Conservation (phyloP, 2,329 filamentous ascomycete species). For the Xylaria multiplex region DNA sequence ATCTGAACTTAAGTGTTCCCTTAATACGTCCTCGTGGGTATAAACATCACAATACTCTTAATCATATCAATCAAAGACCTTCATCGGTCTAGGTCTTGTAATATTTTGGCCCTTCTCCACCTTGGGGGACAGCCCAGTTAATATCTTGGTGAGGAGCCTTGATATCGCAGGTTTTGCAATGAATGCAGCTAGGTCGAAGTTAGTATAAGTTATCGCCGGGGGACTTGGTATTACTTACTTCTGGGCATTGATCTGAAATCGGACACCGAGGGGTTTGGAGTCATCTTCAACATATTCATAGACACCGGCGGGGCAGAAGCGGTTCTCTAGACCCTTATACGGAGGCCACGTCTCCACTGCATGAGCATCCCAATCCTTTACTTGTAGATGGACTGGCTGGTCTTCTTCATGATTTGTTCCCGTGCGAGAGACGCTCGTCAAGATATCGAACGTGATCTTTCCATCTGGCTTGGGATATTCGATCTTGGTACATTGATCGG, state of each 20-base stretch:
- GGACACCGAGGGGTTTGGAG: conserved; percentile 84
- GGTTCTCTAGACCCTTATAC: conserved; percentile 92
- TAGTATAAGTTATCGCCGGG: conserved; percentile 41
- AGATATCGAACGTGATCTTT: conserved; percentile 92
- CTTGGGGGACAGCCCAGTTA: conserved; percentile 95
- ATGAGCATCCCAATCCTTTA: conserved; percentile 94
- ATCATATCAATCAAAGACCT: conserved; percentile 4
- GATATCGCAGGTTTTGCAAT: conserved; percentile 99
- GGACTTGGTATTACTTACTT: conserved; percentile 74
- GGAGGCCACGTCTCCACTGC: conserved; percentile 82
- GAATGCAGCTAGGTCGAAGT: conserved; percentile 79
- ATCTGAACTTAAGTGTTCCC: conserved; percentile 4
- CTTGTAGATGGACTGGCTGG: conserved; percentile 94
- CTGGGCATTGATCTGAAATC: conserved; percentile 97
- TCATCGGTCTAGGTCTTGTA: conserved; percentile 62
- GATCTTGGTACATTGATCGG: conserved; percentile 85
- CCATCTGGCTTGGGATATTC: conserved; percentile 97
- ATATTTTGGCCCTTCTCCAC: conserved; percentile 81
- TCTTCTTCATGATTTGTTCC: conserved; percentile 99
- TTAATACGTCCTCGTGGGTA: conserved; percentile 18
- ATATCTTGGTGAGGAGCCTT: conserved; percentile 97
- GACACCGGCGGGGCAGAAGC: conserved; percentile 96
- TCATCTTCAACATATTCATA: conserved; percentile 98
- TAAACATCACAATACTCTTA: conserved; percentile 22
- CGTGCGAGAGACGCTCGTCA: conserved; percentile 93